Conservation (phyloP, 2,329 filamentous ascomycete genomes). For the Pseudogymnoascus sp. region DNA sequence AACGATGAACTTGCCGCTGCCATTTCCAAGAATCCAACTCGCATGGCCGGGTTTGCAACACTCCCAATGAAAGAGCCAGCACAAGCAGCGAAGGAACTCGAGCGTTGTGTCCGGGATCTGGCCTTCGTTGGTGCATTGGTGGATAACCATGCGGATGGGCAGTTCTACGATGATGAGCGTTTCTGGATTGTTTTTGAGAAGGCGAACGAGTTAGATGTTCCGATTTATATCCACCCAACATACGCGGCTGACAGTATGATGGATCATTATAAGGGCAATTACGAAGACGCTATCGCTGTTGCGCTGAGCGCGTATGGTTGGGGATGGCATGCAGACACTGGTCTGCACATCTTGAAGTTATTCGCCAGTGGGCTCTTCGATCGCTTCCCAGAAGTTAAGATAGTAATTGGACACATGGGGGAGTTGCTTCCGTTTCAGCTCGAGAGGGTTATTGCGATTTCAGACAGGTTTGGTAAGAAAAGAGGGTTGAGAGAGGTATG, state of each 20-base stretch:
- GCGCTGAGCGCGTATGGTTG: slow-evolving; percentile 35
- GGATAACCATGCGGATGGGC: slow-evolving; percentile 33
- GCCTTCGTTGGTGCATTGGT: slow-evolving; percentile 41
- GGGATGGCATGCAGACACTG: slow-evolving; percentile 44
- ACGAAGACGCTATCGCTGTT: slow-evolving; percentile 21
- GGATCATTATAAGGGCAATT: slow-evolving; percentile 26
- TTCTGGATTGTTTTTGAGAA: slow-evolving; percentile 35
- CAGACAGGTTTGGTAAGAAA: slow-evolving; percentile 26
- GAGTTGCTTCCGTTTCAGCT: slow-evolving; percentile 47
- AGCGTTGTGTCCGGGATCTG: slow-evolving; percentile 34
- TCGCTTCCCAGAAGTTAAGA: slow-evolving; percentile 41
- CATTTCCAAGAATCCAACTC: slow-evolving; percentile 27
- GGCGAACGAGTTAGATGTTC: slow-evolving; percentile 33
- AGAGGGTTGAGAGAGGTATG: slow-evolving; percentile 40
- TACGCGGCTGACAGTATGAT: slow-evolving; percentile 27
- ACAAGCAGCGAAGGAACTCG: slow-evolving; percentile 29
- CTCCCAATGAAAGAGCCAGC: slow-evolving; percentile 32
- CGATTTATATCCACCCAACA: slow-evolving; percentile 36
- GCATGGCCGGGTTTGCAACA: slow-evolving; percentile 35
- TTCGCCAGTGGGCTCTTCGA: slow-evolving; percentile 48
- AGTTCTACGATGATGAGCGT: slow-evolving; percentile 35
- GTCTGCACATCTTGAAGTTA: slow-evolving; percentile 39
- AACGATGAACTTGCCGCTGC: slow-evolving; percentile 29
- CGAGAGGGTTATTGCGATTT: slow-evolving; percentile 33
- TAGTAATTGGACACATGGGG: slow-evolving; percentile 45